Conservation (phyloP, 192 early-diverging fungal species). For the Podila clonocystis region DNA sequence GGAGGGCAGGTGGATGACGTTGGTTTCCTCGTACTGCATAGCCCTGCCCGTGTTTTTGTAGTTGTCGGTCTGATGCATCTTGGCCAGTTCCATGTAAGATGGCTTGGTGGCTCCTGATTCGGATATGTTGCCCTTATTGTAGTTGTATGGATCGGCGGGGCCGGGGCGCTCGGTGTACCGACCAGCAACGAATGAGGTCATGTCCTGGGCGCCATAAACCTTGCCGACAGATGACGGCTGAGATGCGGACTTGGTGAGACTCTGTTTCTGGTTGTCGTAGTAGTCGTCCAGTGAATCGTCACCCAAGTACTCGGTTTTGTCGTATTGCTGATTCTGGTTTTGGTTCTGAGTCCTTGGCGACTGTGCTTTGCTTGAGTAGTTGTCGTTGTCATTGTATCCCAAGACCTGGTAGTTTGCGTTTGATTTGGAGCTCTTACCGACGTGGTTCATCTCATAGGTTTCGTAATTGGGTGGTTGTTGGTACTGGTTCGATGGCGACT, state of each 20-base stretch:
- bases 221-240: conserved; percentile 10
- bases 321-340: neutral
- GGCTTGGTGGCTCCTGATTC: neutral
- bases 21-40: conserved; percentile 32
- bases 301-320: neutral
- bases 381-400: conserved; percentile 7
- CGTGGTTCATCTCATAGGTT: conserved; percentile 28
- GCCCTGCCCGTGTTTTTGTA: conserved; percentile 49
- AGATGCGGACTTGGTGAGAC: conserved; percentile 22
- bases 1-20: conserved; percentile 19
- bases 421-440: conserved; percentile 4
- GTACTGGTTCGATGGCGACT: neutral
- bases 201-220: conserved; percentile 29
- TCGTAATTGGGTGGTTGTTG: conserved; percentile 8
- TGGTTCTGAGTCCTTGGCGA: conserved; percentile 7
- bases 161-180: conserved; percentile 26
- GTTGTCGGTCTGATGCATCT: conserved; percentile 33
- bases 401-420: conserved; percentile 8
- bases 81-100: conserved; percentile 32
- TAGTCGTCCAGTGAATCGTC: conserved; percentile 24
- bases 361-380: neutral
- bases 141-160: conserved; percentile 13
- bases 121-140: conserved; percentile 2
- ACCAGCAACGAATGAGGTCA: conserved; percentile 44
- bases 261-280: conserved; percentile 37